Evolutionary conservation across 2,329 filamentous ascomycete species (phyloP).

Genomic region (Fusarium dlaminii): DNA sequence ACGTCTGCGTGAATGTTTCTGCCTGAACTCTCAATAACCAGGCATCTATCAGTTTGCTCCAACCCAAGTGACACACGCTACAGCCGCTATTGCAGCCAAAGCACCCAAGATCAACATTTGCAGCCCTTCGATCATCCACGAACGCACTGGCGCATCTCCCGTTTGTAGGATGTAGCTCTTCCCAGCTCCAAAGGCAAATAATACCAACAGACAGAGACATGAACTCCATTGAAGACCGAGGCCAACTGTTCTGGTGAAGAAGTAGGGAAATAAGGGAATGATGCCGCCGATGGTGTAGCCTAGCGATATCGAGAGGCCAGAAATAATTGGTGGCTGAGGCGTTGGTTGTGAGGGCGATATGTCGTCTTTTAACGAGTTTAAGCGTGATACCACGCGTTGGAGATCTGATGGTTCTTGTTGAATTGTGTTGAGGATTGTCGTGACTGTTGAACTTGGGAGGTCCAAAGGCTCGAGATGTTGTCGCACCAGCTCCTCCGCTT

Average conservation of each 20-base stretch:
- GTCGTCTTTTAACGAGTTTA: slow-evolving; percentile 30
- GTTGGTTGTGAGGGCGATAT: not conserved
- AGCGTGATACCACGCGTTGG: slow-evolving; percentile 25
- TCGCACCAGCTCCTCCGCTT: slow-evolving; percentile 40
- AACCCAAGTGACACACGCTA: slow-evolving; percentile 44
- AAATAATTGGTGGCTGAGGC: slow-evolving; percentile 52
- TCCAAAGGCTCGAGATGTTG: slow-evolving; percentile 47
- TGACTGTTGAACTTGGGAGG: slow-evolving; percentile 36
- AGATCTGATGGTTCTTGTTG: slow-evolving; percentile 45
- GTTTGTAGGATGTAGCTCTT: slow-evolving; percentile 57
- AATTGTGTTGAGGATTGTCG: slow-evolving; percentile 41
- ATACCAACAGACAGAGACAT: slow-evolving; percentile 60
- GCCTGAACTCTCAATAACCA: not conserved
- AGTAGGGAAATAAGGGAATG: slow-evolving; percentile 70
- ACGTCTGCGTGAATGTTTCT: accelerated
- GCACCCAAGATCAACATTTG: slow-evolving; percentile 50
- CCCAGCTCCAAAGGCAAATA: slow-evolving; percentile 66
- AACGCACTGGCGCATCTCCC: slow-evolving; percentile 1
- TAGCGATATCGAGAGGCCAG: slow-evolving; percentile 67
- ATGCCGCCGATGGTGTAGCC: slow-evolving; percentile 72
- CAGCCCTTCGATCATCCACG: slow-evolving; percentile 44
- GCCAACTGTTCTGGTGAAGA: slow-evolving; percentile 56
- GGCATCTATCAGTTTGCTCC: not conserved
- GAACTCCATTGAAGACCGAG: slow-evolving; percentile 63
- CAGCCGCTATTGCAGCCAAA: slow-evolving; percentile 46